Conservation (phyloP, 1,284 basidiomycete species). For the Exobasidium cylindrosporum region DNA sequence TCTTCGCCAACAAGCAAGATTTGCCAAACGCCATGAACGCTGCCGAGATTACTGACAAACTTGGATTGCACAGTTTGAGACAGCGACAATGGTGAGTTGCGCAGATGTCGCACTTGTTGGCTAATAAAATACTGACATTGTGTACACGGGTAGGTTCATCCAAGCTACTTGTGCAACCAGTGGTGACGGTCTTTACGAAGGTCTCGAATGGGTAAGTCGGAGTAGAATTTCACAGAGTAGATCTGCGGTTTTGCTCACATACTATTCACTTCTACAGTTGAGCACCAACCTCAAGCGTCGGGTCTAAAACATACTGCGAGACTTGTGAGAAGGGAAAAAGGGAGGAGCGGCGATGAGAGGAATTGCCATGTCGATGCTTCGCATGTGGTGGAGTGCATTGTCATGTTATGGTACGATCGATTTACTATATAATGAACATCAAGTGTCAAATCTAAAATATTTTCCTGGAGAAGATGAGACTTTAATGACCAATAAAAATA, state of each 20-base stretch:
- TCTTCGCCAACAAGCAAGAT: conserved; percentile 59
- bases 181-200: conserved; percentile 66
- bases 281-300: conserved; percentile 11
- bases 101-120: too few relatives aligned
- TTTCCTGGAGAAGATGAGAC: too few relatives aligned
- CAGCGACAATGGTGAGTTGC: conserved; percentile 94
- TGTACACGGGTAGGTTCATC: conserved; percentile 64
- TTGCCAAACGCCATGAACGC: conserved; percentile 81
- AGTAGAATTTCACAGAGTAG: too few relatives aligned
- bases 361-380: too few relatives aligned
- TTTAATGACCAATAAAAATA: too few relatives aligned
- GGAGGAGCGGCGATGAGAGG: background rate
- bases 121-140: background rate
- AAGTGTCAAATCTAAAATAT: too few relatives aligned
- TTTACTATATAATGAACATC: too few relatives aligned
- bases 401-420: too few relatives aligned
- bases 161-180: conserved; percentile 99
- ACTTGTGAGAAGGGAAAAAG: background rate
- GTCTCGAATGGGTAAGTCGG: conserved; percentile 40
- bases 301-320: conserved; percentile 2
- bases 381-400: too few relatives aligned
- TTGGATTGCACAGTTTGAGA: conserved; percentile 90
- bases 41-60: conserved; percentile 95
- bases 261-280: conserved; percentile 2
- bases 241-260: too few relatives aligned